Evolutionary conservation across 768 basidiomycete species (phyloP).

Genomic region (Leccinellum luteum): DNA sequence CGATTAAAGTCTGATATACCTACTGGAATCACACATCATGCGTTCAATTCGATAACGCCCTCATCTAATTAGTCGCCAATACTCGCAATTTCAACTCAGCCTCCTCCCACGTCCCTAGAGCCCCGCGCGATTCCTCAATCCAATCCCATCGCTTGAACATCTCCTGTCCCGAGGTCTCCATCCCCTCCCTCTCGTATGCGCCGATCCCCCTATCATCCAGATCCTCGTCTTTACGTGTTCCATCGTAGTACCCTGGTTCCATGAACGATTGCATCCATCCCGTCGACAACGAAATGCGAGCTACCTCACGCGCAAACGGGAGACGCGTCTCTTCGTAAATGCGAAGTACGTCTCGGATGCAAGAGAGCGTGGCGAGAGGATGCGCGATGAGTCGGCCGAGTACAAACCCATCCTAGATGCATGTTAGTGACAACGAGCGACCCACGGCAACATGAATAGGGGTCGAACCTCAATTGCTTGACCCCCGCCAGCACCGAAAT

Average conservation of each 20-base stretch:
- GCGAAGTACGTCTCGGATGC: slow-evolving; percentile 2
- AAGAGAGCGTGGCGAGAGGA: slow-evolving; percentile 6
- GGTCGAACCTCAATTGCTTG: slow-evolving; percentile 26
- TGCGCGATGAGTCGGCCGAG: slow-evolving; percentile 27
- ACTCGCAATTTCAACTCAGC: slow-evolving; percentile 13
- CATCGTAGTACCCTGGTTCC: slow-evolving; percentile 22
- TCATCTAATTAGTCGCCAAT: neutral
- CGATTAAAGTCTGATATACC: too few relatives aligned
- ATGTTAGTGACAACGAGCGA: neutral
- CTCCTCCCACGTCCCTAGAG: slow-evolving; percentile 14
- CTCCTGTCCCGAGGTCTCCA: slow-evolving; percentile 13
- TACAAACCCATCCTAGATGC: slow-evolving; percentile 16
- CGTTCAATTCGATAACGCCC: neutral
- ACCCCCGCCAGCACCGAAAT: slow-evolving; percentile 24
- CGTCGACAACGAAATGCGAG: slow-evolving; percentile 12
- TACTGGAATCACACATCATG: too few relatives aligned
- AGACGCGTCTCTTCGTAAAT: slow-evolving; percentile 16
- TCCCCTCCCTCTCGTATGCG: slow-evolving; percentile 15
- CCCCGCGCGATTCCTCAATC: slow-evolving; percentile 6
- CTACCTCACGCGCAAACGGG: slow-evolving; percentile 13
- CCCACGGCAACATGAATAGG: neutral
- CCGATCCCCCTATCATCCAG: slow-evolving; percentile 8
- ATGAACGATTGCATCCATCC: slow-evolving; percentile 10
- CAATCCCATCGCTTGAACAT: slow-evolving; percentile 16
- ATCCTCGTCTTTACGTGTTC: slow-evolving; percentile 8